Conservation (phyloP, 495 filamentous ascomycete species). For the Hamigera avellanea region DNA sequence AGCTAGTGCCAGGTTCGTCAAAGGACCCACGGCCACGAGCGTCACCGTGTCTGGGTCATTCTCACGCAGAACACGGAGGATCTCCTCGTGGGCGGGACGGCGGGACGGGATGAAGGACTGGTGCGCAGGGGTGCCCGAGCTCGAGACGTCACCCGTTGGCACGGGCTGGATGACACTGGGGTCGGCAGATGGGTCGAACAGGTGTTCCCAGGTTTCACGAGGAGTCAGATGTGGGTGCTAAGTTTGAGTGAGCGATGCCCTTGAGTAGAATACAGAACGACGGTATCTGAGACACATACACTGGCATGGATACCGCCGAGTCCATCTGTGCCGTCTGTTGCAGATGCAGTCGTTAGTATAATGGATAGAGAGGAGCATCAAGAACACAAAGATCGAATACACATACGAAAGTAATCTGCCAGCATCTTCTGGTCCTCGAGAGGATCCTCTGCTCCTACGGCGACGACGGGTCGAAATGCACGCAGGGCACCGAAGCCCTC, state of each 20-base stretch:
- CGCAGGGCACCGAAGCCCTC: slow-evolving; percentile 60
- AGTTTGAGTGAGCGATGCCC: neutral
- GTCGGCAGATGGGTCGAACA: slow-evolving; percentile 50
- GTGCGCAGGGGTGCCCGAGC: slow-evolving; percentile 16
- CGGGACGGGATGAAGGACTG: slow-evolving; percentile 62
- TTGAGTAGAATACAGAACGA: neutral
- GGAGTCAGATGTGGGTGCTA: slow-evolving; percentile 85
- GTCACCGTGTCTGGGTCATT: slow-evolving; percentile 76
- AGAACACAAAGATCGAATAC: neutral
- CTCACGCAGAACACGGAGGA: slow-evolving; percentile 66
- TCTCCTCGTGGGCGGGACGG: slow-evolving; percentile 64
- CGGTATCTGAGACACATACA: slow-evolving; percentile 33
- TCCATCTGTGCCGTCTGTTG: slow-evolving; percentile 76
- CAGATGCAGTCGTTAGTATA: slow-evolving; percentile 1
- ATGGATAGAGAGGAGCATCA: too few species aligned
- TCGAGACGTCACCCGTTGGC: slow-evolving; percentile 14
- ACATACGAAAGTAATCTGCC: slow-evolving; percentile 86
- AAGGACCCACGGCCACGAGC: slow-evolving; percentile 77
- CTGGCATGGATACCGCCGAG: slow-evolving; percentile 78
- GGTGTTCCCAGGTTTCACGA: slow-evolving; percentile 68
- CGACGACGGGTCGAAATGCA: slow-evolving; percentile 64
- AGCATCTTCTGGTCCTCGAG: slow-evolving; percentile 73
- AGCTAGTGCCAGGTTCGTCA: slow-evolving; percentile 85
- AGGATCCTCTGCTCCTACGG: slow-evolving; percentile 75
- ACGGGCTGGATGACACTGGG: slow-evolving; percentile 25